These are phyloP conservation scores for Plasmodium relictum DNA, from an alignment of 169 alveolate genomes.

Conservation along the genomic window DNA sequence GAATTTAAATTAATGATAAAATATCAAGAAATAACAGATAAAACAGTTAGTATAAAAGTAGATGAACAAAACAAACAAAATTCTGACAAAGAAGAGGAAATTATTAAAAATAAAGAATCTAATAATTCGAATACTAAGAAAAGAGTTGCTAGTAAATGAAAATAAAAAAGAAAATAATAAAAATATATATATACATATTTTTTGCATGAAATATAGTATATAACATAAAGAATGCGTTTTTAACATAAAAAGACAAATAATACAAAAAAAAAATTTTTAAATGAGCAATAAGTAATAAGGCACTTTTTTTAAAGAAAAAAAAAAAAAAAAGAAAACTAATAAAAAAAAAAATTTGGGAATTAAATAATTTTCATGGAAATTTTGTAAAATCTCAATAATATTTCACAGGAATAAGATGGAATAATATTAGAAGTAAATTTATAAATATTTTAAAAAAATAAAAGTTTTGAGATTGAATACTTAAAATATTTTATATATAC, in stretches of 20 bases:
- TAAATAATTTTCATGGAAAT: no score
- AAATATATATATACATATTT: background rate
- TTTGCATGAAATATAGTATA: background rate
- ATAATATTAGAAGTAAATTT: background rate
- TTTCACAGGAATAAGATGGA: no score
- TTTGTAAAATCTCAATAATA: no score
- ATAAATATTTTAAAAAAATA: background rate
- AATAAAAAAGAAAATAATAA: background rate
- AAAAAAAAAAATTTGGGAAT: no score
- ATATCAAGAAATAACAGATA: slow-evolving; percentile 75
- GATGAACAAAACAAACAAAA: slow-evolving; percentile 39
- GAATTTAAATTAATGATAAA: slow-evolving; percentile 69
- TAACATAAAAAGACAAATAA: background rate
- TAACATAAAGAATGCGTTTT: no score
- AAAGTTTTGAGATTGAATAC: background rate
- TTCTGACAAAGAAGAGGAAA: slow-evolving; percentile 29
- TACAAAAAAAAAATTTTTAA: background rate
- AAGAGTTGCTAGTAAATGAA: slow-evolving; percentile 24
- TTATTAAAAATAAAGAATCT: slow-evolving; percentile 36
- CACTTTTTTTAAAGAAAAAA: slow-evolving; percentile 1
- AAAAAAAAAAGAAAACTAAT: background rate
- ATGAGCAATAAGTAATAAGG: background rate
- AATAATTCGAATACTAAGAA: slow-evolving; percentile 30
- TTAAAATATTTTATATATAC: background rate
- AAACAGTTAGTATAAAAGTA: background rate